Evolutionary conservation across 257 asterid genomes (phyloP).

Genomic region (Haberlea rhodopensis): DNA sequence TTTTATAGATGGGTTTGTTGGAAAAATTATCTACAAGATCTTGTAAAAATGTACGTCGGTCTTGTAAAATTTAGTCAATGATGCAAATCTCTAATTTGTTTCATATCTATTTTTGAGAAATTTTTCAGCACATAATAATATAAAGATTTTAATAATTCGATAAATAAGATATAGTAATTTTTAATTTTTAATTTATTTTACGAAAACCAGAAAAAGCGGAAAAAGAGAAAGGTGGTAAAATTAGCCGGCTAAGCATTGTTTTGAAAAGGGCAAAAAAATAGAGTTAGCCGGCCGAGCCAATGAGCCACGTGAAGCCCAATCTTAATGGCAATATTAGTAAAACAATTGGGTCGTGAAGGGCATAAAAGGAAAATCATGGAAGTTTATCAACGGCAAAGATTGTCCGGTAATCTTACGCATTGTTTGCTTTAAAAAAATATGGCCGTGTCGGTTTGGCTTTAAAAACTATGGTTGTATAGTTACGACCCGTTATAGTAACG

Average conservation of each 20-base stretch:
- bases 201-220: not conserved
- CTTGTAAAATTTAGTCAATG: too few relatives aligned
- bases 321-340: slow-evolving; percentile 24
- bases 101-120: too few relatives aligned
- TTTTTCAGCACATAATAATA: too few relatives aligned
- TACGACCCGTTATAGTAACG: slow-evolving; percentile 36
- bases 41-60: too few relatives aligned
- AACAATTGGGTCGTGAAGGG: slow-evolving; percentile 11
- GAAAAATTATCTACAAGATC: too few relatives aligned
- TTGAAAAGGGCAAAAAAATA: too few relatives aligned
- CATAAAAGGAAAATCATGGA: slow-evolving; percentile 29
- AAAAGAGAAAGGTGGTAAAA: not conserved
- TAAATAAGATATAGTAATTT: too few relatives aligned
- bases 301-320: slow-evolving; percentile 16
- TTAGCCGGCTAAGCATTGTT: slow-evolving; percentile 21
- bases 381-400: slow-evolving; percentile 42
- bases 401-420: slow-evolving; percentile 52
- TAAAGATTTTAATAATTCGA: not conserved
- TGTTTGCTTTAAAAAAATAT: slow-evolving; percentile 22
- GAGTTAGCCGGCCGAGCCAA: slow-evolving; percentile 37
- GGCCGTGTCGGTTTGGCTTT: too few relatives aligned
- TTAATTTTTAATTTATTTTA: not conserved
- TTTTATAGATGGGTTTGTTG: too few relatives aligned
- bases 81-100: too few relatives aligned
- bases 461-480: too few relatives aligned